Conservation (phyloP, 768 basidiomycete species). For the Chalciporus piperatus region DNA sequence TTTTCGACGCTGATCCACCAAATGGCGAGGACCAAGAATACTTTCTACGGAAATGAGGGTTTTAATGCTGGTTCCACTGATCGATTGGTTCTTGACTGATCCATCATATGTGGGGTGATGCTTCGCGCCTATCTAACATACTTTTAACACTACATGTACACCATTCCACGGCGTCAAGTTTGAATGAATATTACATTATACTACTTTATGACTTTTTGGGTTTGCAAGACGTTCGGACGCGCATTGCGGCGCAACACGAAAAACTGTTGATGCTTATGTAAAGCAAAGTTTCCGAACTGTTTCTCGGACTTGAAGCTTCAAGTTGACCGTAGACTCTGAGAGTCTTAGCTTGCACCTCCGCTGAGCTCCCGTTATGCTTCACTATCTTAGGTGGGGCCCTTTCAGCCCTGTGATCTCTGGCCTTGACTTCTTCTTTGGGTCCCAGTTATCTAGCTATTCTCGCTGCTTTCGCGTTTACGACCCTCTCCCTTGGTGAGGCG, state of each 20-base stretch:
- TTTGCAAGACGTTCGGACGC: too few relatives aligned
- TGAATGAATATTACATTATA: too few relatives aligned
- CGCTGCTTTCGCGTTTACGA: constrained; percentile 86
- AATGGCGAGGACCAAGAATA: constrained; percentile 80
- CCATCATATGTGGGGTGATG: constrained; percentile 27
- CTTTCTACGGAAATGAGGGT: constrained; percentile 45
- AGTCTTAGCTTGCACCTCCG: background rate
- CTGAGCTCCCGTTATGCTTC: constrained; percentile 47
- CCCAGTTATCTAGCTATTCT: constrained; percentile 70
- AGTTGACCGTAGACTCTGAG: too few relatives aligned
- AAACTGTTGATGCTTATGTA: too few relatives aligned
- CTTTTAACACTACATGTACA: background rate
- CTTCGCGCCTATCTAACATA: constrained; percentile 47
- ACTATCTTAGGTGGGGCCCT: constrained; percentile 54
- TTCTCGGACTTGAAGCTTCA: too few relatives aligned
- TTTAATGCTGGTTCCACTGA: constrained; percentile 61
- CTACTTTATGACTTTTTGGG: too few relatives aligned
- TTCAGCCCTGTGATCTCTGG: constrained; percentile 4
- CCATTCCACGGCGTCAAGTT: too few relatives aligned
- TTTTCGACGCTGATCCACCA: constrained; percentile 49
- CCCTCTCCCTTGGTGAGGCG: constrained; percentile 78
- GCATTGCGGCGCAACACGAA: too few relatives aligned
- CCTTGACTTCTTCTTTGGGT: background rate
- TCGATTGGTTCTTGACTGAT: constrained; percentile 18
- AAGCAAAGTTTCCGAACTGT: background rate